Evolutionary conservation across 140 eudicot species (phyloP).

Genomic region (Oenanthe javanica): DNA sequence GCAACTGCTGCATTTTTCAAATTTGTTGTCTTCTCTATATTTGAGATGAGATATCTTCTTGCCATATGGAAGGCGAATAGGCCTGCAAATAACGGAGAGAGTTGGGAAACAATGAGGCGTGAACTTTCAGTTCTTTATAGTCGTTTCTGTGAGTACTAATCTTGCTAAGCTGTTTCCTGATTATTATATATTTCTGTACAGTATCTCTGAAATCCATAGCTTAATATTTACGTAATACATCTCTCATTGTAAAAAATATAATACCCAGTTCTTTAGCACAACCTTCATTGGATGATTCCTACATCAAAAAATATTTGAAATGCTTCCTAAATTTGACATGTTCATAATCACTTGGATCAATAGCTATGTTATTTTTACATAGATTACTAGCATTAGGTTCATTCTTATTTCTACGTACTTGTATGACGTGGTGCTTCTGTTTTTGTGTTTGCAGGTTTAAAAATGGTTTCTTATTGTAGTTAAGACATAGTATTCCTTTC

Average conservation of each 20-base stretch:
- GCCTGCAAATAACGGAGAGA: constrained; percentile 72
- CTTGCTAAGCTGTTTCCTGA: not conserved
- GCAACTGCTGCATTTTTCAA: constrained; percentile 99
- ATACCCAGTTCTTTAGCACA: not conserved
- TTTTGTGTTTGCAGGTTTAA: not conserved
- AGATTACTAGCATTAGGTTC: not conserved
- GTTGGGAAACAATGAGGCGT: constrained; percentile 98
- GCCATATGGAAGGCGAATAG: constrained; percentile 97
- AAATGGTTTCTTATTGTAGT: not conserved
- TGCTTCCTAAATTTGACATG: not conserved
- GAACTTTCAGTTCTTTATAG: constrained; percentile 95
- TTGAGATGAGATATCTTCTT: constrained; percentile 98
- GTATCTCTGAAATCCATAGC: not conserved
- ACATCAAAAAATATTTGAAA: not conserved
- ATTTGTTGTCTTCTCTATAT: constrained; percentile 91
- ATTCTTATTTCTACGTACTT: not conserved
- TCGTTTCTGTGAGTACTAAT: constrained; percentile 82
- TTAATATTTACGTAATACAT: not conserved
- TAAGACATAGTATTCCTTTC: not conserved
- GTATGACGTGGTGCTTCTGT: not conserved
- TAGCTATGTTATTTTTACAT: not conserved
- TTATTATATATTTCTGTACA: not conserved
- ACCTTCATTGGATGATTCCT: not conserved
- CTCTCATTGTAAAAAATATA: not conserved
- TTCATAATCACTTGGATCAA: not conserved